These are phyloP conservation scores for Peronospora farinosa DNA, from an alignment of 352 stramenopile genomes.

Conservation along the genomic window DNA sequence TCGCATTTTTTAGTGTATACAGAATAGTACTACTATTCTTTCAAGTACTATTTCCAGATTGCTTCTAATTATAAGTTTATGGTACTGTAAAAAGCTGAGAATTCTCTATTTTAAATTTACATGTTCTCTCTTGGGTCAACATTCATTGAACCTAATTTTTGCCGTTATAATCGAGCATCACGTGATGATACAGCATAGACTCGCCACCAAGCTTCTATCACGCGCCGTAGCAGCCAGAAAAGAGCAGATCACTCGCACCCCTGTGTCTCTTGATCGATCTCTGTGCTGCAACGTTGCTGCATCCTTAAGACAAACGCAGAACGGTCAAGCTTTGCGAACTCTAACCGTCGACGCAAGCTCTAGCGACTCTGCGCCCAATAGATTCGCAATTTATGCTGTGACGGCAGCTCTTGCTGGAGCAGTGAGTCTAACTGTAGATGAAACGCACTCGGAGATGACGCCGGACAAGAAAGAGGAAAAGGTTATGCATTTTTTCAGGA, in stretches of 20 bases:
- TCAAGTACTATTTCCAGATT: too few species aligned
- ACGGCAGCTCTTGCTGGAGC: conserved; percentile 15
- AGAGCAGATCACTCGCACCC: neutral
- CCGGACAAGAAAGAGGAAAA: conserved; percentile 29
- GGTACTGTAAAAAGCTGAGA: too few species aligned
- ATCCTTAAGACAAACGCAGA: neutral
- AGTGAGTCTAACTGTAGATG: conserved; percentile 3
- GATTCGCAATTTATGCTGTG: conserved; percentile 14
- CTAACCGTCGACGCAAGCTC: conserved; percentile 7
- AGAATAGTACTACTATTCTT: too few species aligned
- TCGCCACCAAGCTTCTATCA: conserved; percentile 13
- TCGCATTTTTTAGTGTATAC: too few species aligned
- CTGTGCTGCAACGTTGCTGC: neutral
- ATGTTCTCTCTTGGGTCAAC: conserved; percentile 54
- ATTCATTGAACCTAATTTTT: conserved; percentile 89
- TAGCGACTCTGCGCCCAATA: conserved; percentile 4
- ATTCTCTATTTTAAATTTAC: too few species aligned
- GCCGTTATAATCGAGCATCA: conserved; percentile 4
- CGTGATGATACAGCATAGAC: conserved; percentile 14
- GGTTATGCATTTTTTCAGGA: conserved; percentile 13
- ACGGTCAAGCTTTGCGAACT: conserved; percentile 4
- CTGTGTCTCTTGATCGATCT: neutral
- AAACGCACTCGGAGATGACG: conserved; percentile 16
- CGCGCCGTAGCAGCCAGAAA: conserved; percentile 7
- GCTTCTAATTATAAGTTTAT: too few species aligned